Evolutionary conservation across 208 protist genomes (phyloP).

Genomic region (Herpetomonas samuelpessoai): DNA sequence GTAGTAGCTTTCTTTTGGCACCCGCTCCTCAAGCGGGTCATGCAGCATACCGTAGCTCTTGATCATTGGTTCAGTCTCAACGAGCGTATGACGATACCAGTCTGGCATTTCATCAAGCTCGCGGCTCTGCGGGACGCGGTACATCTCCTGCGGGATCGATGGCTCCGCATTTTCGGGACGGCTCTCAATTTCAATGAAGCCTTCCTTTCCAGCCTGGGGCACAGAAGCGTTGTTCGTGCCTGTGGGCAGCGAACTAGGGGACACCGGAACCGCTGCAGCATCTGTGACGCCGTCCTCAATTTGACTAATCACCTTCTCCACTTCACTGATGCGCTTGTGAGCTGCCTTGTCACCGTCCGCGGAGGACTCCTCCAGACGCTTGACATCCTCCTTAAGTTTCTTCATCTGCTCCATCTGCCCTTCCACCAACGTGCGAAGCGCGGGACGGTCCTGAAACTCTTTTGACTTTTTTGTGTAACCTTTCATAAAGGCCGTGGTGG

Average conservation of each 20-base stretch:
- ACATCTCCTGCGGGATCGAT: constrained; percentile 71
- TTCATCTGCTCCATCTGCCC: constrained; percentile 62
- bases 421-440: constrained; percentile 67
- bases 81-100: constrained; percentile 77
- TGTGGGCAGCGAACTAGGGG: background rate
- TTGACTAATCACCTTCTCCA: constrained; percentile 11
- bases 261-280: too few species aligned
- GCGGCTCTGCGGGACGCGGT: constrained; percentile 46
- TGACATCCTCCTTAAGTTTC: constrained; percentile 33
- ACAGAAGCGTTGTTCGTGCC: background rate
- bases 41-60: constrained; percentile 66
- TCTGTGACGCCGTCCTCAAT: constrained; percentile 21
- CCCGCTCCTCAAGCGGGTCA: constrained; percentile 69
- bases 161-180: constrained; percentile 64
- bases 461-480: constrained; percentile 56
- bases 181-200: constrained; percentile 60
- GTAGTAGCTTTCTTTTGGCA: constrained; percentile 56
- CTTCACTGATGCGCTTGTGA: constrained; percentile 4
- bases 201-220: constrained; percentile 8
- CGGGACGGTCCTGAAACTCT: constrained; percentile 54
- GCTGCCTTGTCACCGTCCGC: constrained; percentile 1
- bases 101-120: constrained; percentile 65
- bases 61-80: constrained; percentile 83
- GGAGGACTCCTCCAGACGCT: constrained; percentile 17
- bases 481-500: constrained; percentile 57